Percentiles rank a stretch among this genome's conserved stretches.
These are phyloP conservation scores for Aurifilum marmelostoma DNA, from an alignment of 2,329 filamentous ascomycete genomes.

Conservation along the genomic window DNA sequence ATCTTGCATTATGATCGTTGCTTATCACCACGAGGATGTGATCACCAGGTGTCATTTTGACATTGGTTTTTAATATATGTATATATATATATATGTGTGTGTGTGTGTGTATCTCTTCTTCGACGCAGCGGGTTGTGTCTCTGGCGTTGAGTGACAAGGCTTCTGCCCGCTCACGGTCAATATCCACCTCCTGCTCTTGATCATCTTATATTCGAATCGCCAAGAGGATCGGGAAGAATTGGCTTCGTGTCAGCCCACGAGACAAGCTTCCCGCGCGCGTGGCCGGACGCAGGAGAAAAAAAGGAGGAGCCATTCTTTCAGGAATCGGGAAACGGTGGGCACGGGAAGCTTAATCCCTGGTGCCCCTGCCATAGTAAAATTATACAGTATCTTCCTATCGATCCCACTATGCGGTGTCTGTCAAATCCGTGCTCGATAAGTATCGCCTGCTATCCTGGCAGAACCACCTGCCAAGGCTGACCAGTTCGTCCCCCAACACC, in stretches of 20 bases:
- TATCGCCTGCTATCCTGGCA: not conserved
- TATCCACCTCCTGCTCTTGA: too few relatives aligned
- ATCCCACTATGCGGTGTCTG: not conserved
- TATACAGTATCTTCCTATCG: not conserved
- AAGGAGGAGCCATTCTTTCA: not conserved
- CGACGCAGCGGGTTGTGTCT: too few relatives aligned
- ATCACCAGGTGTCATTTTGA: not conserved
- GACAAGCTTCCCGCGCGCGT: not conserved
- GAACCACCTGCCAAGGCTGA: not conserved
- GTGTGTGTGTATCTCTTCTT: too few relatives aligned
- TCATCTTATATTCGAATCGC: too few relatives aligned
- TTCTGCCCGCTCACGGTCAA: too few relatives aligned
- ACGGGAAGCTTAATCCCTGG: not conserved
- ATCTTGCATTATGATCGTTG: not conserved
- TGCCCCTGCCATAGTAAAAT: not conserved
- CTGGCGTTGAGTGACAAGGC: not conserved
- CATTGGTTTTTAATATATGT: too few relatives aligned
- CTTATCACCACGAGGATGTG: not conserved
- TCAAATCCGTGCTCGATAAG: not conserved
- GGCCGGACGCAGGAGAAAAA: not conserved
- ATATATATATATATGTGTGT: too few relatives aligned
- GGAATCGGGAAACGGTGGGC: not conserved
- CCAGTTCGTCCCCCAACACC: not conserved
- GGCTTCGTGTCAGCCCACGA: not conserved
- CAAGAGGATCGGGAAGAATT: too few relatives aligned